A percentile compares a stretch with the other conserved stretches of the same genome.
phyloP scores from a whole-genome alignment of 2,329 filamentous ascomycete species.

The Botrytis byssoidea region DNA sequence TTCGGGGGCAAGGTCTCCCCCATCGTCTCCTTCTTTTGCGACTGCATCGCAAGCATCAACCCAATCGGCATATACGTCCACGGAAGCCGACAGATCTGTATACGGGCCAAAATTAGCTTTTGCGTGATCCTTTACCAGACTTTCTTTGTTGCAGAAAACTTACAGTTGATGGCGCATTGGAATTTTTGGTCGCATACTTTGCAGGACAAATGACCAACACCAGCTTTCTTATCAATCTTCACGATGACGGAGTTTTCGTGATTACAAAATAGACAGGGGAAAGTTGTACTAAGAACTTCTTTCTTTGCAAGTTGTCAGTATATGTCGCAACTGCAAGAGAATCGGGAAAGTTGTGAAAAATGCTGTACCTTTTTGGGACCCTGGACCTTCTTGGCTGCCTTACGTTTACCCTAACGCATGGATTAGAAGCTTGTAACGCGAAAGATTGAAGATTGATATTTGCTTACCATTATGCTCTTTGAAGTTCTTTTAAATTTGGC shows the following conservation, averaged over 20 bases:
- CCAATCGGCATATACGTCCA: slow-evolving; percentile 98
- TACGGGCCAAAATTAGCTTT: slow-evolving; percentile 24
- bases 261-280: slow-evolving; percentile 97
- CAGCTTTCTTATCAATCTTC: slow-evolving; percentile 90
- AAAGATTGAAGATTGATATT: neutral
- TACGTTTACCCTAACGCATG: slow-evolving; percentile 78
- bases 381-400: slow-evolving; percentile 78
- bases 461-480: slow-evolving; percentile 9
- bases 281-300: slow-evolving; percentile 75
- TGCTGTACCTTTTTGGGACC: slow-evolving; percentile 73
- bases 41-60: slow-evolving; percentile 86
- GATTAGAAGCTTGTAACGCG: neutral
- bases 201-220: slow-evolving; percentile 81
- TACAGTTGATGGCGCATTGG: slow-evolving; percentile 92
- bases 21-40: slow-evolving; percentile 56
- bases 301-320: slow-evolving; percentile 44
- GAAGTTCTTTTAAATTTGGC: neutral
- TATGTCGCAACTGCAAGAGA: neutral
- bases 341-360: neutral
- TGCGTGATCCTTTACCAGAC: neutral
- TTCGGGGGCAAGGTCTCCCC: slow-evolving; percentile 33
- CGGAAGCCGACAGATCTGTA: slow-evolving; percentile 79
- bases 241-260: slow-evolving; percentile 90
- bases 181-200: slow-evolving; percentile 93
- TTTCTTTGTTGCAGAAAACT: slow-evolving; percentile 15